A percentile compares a stretch with the other conserved stretches of the same genome.
These are phyloP conservation scores for Filobasidium uniguttulatum DNA, from an alignment of 1,284 basidiomycete species.

Conservation along the genomic window DNA sequence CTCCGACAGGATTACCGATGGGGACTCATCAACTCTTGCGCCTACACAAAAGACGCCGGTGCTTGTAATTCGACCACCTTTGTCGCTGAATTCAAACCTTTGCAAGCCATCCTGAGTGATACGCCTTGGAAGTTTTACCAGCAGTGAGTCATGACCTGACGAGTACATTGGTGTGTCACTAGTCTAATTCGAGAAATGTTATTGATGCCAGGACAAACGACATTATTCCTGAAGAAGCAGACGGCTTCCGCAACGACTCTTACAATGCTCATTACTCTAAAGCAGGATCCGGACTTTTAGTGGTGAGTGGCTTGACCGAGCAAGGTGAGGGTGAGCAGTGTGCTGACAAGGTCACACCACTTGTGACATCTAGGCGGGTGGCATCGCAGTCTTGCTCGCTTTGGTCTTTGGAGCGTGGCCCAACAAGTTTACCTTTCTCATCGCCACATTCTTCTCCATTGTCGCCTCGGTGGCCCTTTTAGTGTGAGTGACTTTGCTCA, in stretches of 20 bases:
- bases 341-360: no score
- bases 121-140: constrained; percentile 21
- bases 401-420: constrained; percentile 32
- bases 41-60: constrained; percentile 28
- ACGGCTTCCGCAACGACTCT: constrained; percentile 23
- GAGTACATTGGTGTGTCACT: no score
- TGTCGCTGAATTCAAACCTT: constrained; percentile 29
- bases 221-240: constrained; percentile 21
- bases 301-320: constrained; percentile 23
- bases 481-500: constrained; percentile 20
- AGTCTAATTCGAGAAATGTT: neutral
- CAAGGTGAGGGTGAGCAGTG: no score
- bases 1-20: constrained; percentile 34
- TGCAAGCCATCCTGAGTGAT: constrained; percentile 29
- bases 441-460: constrained; percentile 27
- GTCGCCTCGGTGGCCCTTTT: constrained; percentile 23
- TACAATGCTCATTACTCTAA: constrained; percentile 25
- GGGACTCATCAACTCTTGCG: constrained; percentile 32
- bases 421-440: constrained; percentile 29
- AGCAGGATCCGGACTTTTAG: constrained; percentile 28
- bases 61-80: constrained; percentile 32
- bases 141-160: constrained; percentile 8
- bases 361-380: constrained; percentile 22
- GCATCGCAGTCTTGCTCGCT: constrained; percentile 23
- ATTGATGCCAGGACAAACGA: constrained; percentile 10